Conservation (phyloP, 805 yeast genomes). For the Suhomyces pyralidae region DNA sequence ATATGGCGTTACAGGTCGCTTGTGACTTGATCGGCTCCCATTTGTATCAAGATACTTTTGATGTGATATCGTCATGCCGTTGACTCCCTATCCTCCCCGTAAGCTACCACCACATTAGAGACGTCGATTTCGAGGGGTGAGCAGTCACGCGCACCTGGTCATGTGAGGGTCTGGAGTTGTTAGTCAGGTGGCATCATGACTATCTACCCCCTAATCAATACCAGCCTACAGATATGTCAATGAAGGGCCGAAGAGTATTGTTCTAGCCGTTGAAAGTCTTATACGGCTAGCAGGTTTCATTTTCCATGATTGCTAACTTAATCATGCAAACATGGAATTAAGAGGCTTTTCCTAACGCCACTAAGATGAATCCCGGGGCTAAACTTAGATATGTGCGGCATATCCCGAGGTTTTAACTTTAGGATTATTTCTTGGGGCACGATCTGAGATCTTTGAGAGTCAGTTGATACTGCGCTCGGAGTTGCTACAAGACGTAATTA, state of each 20-base stretch:
- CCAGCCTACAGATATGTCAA: not conserved
- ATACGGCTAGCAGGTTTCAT: not conserved
- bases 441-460: not conserved
- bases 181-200: not conserved
- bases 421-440: not conserved
- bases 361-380: not conserved
- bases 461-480: not conserved
- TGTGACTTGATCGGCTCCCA: not conserved
- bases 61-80: not conserved
- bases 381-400: not conserved
- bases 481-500: not conserved
- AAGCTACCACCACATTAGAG: not conserved
- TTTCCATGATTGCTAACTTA: not conserved
- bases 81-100: not conserved
- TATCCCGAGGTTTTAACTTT: not conserved
- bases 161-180: not conserved
- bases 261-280: not conserved
- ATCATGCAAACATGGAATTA: not conserved
- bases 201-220: not conserved
- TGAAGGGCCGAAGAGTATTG: not conserved
- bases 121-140: not conserved
- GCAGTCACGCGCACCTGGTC: not conserved
- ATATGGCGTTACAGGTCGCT: slow-evolving; percentile 7
- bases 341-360: not conserved
- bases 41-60: not conserved